Evolutionary conservation across 345 rosid genomes (phyloP).

Genomic region (Melaleuca alternifolia): DNA sequence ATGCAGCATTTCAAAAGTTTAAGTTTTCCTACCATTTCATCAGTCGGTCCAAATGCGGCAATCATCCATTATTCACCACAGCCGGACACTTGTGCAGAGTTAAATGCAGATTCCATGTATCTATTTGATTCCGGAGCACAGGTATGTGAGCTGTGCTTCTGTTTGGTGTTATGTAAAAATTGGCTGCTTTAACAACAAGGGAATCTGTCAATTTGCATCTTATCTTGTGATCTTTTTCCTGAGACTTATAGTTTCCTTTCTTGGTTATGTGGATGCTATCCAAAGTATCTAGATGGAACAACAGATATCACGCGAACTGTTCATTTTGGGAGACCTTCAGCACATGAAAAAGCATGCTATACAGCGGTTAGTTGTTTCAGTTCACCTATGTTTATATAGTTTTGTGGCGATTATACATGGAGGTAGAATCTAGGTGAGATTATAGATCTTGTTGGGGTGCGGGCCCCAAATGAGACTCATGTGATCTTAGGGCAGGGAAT

Average conservation of each 20-base stretch:
- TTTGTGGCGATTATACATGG: background rate
- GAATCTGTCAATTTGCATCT: background rate
- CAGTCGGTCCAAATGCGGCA: slow-evolving; percentile 93
- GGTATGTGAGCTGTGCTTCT: slow-evolving; percentile 31
- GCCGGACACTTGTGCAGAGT: slow-evolving; percentile 71
- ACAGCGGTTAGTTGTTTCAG: slow-evolving; percentile 51
- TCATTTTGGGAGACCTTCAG: slow-evolving; percentile 92
- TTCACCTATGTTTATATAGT: background rate
- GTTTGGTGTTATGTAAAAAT: background rate
- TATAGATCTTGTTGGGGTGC: background rate
- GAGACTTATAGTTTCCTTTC: background rate
- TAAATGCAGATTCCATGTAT: slow-evolving; percentile 71
- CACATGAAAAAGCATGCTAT: slow-evolving; percentile 82
- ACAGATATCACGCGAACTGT: slow-evolving; percentile 95
- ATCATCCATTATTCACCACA: slow-evolving; percentile 80
- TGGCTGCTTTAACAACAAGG: background rate
- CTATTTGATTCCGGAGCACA: slow-evolving; percentile 97
- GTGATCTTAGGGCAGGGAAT: background rate
- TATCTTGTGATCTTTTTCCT: background rate
- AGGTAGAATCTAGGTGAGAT: background rate
- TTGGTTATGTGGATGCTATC: slow-evolving; percentile 1
- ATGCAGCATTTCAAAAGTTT: slow-evolving; percentile 88
- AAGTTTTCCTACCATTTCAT: slow-evolving; percentile 95
- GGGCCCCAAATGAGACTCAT: background rate
- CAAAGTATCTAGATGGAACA: slow-evolving; percentile 92